Evolutionary conservation across 2,329 filamentous ascomycete genomes (phyloP).

Genomic region (Talaromyces sp.): DNA sequence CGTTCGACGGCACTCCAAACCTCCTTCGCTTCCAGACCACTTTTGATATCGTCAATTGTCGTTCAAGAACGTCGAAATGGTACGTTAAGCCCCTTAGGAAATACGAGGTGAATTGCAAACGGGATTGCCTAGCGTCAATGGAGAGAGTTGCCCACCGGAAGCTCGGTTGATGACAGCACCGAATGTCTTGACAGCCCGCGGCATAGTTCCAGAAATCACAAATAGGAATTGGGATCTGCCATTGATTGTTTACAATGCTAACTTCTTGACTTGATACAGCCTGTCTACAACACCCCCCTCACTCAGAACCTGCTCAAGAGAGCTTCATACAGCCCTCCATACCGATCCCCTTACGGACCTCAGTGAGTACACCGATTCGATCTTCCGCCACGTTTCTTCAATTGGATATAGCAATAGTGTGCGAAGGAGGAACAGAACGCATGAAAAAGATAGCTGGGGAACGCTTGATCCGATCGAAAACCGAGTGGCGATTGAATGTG

Average conservation of each 20-base stretch:
- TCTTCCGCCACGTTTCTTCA: neutral
- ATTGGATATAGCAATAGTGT: neutral
- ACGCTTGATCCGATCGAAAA: neutral
- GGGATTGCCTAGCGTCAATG: neutral
- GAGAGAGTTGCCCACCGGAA: neutral
- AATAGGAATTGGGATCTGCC: neutral
- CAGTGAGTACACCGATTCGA: conserved; percentile 16
- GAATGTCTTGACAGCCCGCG: neutral
- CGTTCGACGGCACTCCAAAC: conserved; percentile 15
- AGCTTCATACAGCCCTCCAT: conserved; percentile 15
- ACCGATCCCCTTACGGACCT: conserved; percentile 20
- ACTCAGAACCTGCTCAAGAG: conserved; percentile 19
- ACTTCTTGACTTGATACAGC: neutral
- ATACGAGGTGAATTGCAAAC: neutral
- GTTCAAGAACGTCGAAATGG: conserved; percentile 17
- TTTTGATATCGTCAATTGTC: conserved; percentile 8
- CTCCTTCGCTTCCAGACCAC: neutral
- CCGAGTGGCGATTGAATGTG: neutral
- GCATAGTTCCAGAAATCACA: neutral
- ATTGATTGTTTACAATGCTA: neutral
- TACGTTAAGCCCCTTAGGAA: neutral
- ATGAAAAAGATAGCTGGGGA: too few relatives aligned
- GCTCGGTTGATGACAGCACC: conserved; percentile 16
- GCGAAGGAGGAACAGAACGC: neutral
- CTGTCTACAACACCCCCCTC: conserved; percentile 14